A percentile compares a stretch with the other conserved stretches of the same genome.
Evolutionary conservation across 2,329 filamentous ascomycete species (phyloP).

Genomic region (Sporothrix brunneoviolacea): DNA sequence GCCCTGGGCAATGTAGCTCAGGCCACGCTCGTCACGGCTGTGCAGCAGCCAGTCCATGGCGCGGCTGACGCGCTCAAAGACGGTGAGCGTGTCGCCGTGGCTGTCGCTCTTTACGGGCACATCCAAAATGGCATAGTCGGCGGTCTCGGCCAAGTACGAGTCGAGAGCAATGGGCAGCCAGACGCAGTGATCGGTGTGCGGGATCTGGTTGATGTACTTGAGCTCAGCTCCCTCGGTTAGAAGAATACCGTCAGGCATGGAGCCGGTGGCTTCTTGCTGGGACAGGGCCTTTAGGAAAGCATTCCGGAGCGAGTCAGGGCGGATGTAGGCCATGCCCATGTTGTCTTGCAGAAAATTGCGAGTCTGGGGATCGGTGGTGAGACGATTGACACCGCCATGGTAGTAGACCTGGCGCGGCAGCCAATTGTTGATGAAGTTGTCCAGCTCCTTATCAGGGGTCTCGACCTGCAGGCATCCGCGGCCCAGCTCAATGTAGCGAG

Average conservation of each 20-base stretch:
- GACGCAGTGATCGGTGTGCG: slow-evolving; percentile 53
- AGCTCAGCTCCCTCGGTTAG: slow-evolving; percentile 47
- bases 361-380: slow-evolving; percentile 53
- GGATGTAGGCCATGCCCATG: slow-evolving; percentile 55
- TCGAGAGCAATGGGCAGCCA: slow-evolving; percentile 51
- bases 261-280: slow-evolving; percentile 48
- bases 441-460: slow-evolving; percentile 47
- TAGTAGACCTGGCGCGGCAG: slow-evolving; percentile 51
- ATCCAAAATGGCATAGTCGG: slow-evolving; percentile 43
- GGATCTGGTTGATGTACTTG: slow-evolving; percentile 56
- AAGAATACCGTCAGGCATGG: slow-evolving; percentile 52
- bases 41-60: slow-evolving; percentile 51
- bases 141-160: slow-evolving; percentile 49
- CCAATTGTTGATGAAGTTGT: slow-evolving; percentile 56
- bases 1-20: slow-evolving; percentile 52
- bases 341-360: slow-evolving; percentile 55
- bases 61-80: slow-evolving; percentile 48
- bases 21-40: slow-evolving; percentile 44
- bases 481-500: slow-evolving; percentile 43
- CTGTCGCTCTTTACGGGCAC: slow-evolving; percentile 38
- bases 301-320: slow-evolving; percentile 40
- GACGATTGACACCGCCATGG: slow-evolving; percentile 51
- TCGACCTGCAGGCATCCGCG: slow-evolving; percentile 45
- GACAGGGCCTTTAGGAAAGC: slow-evolving; percentile 43
- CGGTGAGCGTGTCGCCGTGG: slow-evolving; percentile 40